Percentiles rank a stretch among this genome's conserved stretches.
Evolutionary conservation across 306 rosid genomes (phyloP).

Genomic region (Ammopiptanthus mongolicus): DNA sequence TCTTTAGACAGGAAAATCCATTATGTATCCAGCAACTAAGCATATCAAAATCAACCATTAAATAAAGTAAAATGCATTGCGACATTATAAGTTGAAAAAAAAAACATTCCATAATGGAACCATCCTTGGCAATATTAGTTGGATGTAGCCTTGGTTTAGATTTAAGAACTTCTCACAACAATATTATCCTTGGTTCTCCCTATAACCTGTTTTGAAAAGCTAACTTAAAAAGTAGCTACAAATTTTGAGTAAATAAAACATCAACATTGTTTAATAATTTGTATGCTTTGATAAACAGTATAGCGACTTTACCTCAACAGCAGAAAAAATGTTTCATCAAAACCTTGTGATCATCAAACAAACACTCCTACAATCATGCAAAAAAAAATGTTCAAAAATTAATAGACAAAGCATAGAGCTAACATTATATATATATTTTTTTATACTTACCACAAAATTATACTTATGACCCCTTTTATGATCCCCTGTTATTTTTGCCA

Average conservation of each 20-base stretch:
- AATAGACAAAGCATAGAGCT: too few species aligned
- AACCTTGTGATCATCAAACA: too few species aligned
- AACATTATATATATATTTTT: too few species aligned
- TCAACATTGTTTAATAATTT: neutral
- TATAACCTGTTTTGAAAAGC: constrained; percentile 33
- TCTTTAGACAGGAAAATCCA: neutral
- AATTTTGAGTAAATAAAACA: neutral
- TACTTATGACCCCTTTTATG: too few species aligned
- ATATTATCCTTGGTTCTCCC: constrained; percentile 47
- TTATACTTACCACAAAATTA: too few species aligned
- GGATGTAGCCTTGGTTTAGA: constrained; percentile 52
- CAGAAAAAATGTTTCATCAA: too few species aligned
- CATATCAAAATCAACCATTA: neutral
- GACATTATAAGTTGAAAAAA: neutral
- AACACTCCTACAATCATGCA: too few species aligned
- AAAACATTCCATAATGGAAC: constrained; percentile 87
- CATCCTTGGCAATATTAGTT: constrained; percentile 52
- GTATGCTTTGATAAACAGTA: neutral
- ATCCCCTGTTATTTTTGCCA: too few species aligned
- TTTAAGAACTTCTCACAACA: constrained; percentile 25
- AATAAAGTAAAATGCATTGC: neutral
- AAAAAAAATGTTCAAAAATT: too few species aligned
- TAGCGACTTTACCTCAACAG: constrained; percentile 53
- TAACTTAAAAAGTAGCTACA: neutral
- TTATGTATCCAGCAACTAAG: neutral